These are phyloP conservation scores for Lindgomyces ingoldianus DNA, from an alignment of 495 filamentous ascomycete genomes.

Conservation along the genomic window DNA sequence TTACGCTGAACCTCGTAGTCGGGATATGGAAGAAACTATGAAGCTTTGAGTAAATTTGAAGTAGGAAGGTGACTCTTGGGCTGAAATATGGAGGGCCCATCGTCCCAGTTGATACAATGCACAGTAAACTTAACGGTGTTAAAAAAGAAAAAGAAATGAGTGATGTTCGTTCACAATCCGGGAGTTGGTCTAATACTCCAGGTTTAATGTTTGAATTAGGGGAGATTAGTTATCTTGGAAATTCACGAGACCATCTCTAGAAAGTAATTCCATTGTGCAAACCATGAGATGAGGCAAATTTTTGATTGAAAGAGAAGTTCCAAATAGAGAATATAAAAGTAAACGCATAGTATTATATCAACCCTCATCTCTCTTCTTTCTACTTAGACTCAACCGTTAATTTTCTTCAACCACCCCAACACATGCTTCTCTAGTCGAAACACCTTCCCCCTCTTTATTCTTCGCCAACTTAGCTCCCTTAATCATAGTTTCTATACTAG, in stretches of 20 bases:
- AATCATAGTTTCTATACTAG: neutral
- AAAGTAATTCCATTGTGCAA: neutral
- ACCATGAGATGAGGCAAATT: neutral
- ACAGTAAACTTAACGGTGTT: neutral
- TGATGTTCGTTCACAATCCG: neutral
- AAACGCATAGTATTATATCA: neutral
- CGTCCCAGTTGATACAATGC: neutral
- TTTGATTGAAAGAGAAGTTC: neutral
- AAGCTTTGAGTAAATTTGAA: too few relatives aligned
- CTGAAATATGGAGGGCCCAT: neutral
- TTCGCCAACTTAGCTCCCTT: neutral
- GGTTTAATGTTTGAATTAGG: neutral
- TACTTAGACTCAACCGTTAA: neutral
- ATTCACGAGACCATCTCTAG: neutral
- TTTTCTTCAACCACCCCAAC: neutral
- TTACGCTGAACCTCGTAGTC: too few relatives aligned
- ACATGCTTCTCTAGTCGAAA: conserved; percentile 14
- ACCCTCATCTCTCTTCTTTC: too few relatives aligned
- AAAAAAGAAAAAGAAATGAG: too few relatives aligned
- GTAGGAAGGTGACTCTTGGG: too few relatives aligned
- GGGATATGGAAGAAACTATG: too few relatives aligned
- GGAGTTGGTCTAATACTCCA: neutral
- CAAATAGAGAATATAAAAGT: neutral
- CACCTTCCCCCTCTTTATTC: conserved; percentile 8
- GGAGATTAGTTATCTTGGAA: neutral